Percentiles rank a stretch among this genome's conserved stretches.
These are phyloP conservation scores for Salix arbutifolia DNA, from an alignment of 345 rosid genomes.

Conservation along the genomic window DNA sequence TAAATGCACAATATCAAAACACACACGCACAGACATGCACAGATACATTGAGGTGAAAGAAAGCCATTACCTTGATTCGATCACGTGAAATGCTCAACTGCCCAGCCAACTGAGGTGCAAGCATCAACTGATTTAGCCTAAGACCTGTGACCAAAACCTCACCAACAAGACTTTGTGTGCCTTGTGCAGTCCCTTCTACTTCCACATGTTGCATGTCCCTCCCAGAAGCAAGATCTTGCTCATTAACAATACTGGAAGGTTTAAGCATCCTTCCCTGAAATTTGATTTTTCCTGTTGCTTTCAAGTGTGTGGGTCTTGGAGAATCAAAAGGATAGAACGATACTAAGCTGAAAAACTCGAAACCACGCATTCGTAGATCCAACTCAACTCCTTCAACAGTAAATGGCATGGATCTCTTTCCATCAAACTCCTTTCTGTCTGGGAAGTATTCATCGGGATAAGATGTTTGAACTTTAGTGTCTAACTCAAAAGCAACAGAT, in stretches of 20 bases:
- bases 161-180: conserved; percentile 55
- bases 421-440: conserved; percentile 37
- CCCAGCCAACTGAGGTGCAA: conserved; percentile 91
- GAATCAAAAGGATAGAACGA: conserved; percentile 89
- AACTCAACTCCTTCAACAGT: conserved; percentile 83
- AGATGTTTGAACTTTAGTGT: conserved; percentile 67
- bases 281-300: conserved; percentile 87
- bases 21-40: no score
- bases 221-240: conserved; percentile 30
- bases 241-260: conserved; percentile 23
- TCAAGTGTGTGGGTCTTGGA: conserved; percentile 87
- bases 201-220: conserved; percentile 26
- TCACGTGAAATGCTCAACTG: conserved; percentile 68
- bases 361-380: conserved; percentile 92
- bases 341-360: conserved; percentile 87
- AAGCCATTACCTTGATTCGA: conserved; percentile 58
- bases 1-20: neutral
- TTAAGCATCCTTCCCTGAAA: conserved; percentile 75
- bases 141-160: conserved; percentile 84
- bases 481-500: conserved; percentile 80
- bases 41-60: neutral
- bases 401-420: conserved; percentile 50
- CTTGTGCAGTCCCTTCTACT: conserved; percentile 18
- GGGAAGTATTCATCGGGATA: conserved; percentile 59
- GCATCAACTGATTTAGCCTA: conserved; percentile 81